These are phyloP conservation scores for Smallanthus sonchifolius DNA, from an alignment of 129 eudicot species.

Conservation along the genomic window DNA sequence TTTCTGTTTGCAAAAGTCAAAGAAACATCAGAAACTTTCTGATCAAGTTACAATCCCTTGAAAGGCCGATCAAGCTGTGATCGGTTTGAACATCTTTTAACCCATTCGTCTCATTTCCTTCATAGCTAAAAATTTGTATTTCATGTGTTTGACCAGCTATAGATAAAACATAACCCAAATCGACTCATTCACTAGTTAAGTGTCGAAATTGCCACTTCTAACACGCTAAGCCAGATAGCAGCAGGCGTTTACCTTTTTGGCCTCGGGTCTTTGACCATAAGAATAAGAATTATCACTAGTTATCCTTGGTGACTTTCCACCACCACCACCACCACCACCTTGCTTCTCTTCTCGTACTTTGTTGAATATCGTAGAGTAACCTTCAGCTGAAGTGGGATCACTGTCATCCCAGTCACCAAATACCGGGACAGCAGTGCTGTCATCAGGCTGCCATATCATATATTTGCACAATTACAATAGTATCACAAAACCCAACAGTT, in stretches of 20 bases:
- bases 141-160: neutral
- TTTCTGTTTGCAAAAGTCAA: too few species aligned
- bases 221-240: neutral
- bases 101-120: neutral
- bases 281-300: conserved; percentile 39
- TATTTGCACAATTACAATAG: neutral
- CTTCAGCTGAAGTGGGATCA: conserved; percentile 80
- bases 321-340: conserved; percentile 32
- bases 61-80: too few species aligned
- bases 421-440: conserved; percentile 63
- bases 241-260: conserved; percentile 45
- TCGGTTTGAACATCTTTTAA: neutral
- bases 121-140: neutral
- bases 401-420: conserved; percentile 86
- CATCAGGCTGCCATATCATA: conserved; percentile 50
- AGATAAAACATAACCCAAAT: neutral
- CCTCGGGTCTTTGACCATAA: conserved; percentile 40
- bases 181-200: neutral
- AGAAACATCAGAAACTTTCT: too few species aligned
- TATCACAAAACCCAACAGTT: neutral
- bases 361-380: conserved; percentile 56
- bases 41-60: too few species aligned
- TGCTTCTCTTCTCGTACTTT: conserved; percentile 73
- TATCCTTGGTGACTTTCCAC: conserved; percentile 56
- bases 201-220: neutral